phyloP scores from a whole-genome alignment of 306 rosid genomes.

The Prunus dulcis region DNA sequence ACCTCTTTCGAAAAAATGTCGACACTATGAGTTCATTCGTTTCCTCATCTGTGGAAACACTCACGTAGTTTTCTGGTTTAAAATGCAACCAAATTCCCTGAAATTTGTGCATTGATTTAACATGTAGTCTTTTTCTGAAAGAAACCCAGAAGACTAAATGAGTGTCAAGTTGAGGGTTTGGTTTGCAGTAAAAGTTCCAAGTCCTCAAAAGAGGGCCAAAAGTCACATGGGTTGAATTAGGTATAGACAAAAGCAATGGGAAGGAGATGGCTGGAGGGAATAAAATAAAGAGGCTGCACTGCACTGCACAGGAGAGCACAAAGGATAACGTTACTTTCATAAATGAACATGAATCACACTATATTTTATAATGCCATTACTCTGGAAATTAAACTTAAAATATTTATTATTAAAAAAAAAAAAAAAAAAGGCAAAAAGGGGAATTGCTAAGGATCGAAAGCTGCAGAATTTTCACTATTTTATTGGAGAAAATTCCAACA shows the following conservation, averaged over 20 bases:
- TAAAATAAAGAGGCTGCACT: too few species aligned
- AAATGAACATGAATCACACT: not conserved
- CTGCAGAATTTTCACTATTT: not conserved
- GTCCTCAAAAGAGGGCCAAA: not conserved
- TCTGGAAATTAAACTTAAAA: too few species aligned
- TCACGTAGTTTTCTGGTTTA: not conserved
- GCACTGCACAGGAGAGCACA: not conserved
- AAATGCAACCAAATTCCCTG: not conserved
- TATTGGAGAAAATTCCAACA: not conserved
- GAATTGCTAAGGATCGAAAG: not conserved
- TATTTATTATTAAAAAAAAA: not conserved
- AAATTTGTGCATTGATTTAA: not conserved
- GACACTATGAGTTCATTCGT: constrained; percentile 19
- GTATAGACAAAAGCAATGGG: not conserved
- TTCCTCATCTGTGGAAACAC: not conserved
- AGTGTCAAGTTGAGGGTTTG: too few species aligned
- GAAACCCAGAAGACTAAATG: not conserved
- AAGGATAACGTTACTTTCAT: constrained; percentile 9
- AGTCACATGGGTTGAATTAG: too few species aligned
- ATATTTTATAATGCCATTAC: not conserved
- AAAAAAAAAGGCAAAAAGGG: not conserved
- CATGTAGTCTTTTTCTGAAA: not conserved
- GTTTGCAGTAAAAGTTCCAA: not conserved
- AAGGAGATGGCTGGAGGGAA: not conserved
- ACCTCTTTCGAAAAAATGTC: constrained; percentile 8